Evolutionary conservation across 225 moss, liverwort and hornwort species (phyloP).

Genomic region (Neckera pumila): DNA sequence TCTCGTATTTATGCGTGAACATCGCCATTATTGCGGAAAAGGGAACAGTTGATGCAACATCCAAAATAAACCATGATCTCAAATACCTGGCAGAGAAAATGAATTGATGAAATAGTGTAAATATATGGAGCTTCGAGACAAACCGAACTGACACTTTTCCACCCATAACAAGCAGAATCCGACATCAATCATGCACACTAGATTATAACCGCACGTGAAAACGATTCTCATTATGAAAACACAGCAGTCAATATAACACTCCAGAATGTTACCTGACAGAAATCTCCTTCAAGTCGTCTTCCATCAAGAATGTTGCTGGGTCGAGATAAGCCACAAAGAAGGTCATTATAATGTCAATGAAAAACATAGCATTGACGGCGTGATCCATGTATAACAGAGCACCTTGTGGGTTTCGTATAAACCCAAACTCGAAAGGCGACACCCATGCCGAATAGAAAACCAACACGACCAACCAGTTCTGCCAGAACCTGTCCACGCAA

Average conservation of each 20-base stretch:
- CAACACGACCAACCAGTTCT: constrained; percentile 28
- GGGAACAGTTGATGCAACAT: constrained; percentile 69
- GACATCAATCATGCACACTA: neutral
- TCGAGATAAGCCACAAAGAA: constrained; percentile 78
- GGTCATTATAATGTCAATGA: constrained; percentile 54
- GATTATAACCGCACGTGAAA: neutral
- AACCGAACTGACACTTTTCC: neutral
- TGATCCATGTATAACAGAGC: constrained; percentile 34
- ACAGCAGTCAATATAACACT: neutral
- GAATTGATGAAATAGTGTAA: neutral
- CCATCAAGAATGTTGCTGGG: constrained; percentile 46
- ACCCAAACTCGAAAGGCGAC: constrained; percentile 69
- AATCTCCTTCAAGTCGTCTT: constrained; percentile 39
- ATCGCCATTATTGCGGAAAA: constrained; percentile 28
- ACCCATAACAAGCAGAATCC: neutral
- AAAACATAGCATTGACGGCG: constrained; percentile 47
- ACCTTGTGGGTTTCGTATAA: constrained; percentile 27
- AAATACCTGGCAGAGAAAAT: constrained; percentile 39
- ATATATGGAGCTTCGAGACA: neutral
- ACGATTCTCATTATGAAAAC: neutral
- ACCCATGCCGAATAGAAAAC: constrained; percentile 76
- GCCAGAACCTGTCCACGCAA: constrained; percentile 11
- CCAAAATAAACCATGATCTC: constrained; percentile 60
- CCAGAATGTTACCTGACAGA: constrained; percentile 24
- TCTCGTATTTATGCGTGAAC: constrained; percentile 44